A percentile compares a stretch with the other conserved stretches of the same genome.
These are phyloP conservation scores for Andrographis paniculata DNA, from an alignment of 305 asterid genomes.

Conservation along the genomic window DNA sequence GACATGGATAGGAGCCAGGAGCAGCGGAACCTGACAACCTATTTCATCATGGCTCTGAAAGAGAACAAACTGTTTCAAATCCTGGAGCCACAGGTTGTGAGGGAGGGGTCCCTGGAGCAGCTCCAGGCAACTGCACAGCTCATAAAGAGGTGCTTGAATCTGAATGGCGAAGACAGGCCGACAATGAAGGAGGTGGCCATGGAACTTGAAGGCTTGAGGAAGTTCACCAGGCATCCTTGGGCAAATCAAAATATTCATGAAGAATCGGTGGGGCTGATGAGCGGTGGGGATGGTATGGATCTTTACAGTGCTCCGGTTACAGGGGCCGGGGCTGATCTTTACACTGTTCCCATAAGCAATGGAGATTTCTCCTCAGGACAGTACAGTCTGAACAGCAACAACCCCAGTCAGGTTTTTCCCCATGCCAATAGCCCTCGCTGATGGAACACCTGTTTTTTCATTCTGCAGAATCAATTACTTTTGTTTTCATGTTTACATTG, in stretches of 20 bases:
- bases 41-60: slow-evolving; percentile 30
- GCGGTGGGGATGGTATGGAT: slow-evolving; percentile 22
- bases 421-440: slow-evolving; percentile 30
- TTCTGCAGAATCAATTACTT: too few relatives aligned
- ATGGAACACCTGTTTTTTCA: neutral
- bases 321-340: slow-evolving; percentile 23
- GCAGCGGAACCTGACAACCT: slow-evolving; percentile 37
- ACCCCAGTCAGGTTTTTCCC: slow-evolving; percentile 22
- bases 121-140: slow-evolving; percentile 40
- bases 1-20: slow-evolving; percentile 41
- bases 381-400: slow-evolving; percentile 29
- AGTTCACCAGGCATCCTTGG: slow-evolving; percentile 52
- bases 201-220: slow-evolving; percentile 58
- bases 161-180: slow-evolving; percentile 51
- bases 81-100: slow-evolving; percentile 47
- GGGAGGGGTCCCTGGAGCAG: slow-evolving; percentile 57
- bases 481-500: too few relatives aligned
- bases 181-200: slow-evolving; percentile 62
- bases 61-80: slow-evolving; percentile 39
- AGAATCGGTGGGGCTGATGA: slow-evolving; percentile 34
- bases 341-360: slow-evolving; percentile 23
- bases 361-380: slow-evolving; percentile 29
- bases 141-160: slow-evolving; percentile 33
- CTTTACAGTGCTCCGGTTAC: slow-evolving; percentile 29
- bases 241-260: slow-evolving; percentile 22